phyloP scores from a whole-genome alignment of 2,329 filamentous ascomycete species.

The Westerdykella aurantiaca region DNA sequence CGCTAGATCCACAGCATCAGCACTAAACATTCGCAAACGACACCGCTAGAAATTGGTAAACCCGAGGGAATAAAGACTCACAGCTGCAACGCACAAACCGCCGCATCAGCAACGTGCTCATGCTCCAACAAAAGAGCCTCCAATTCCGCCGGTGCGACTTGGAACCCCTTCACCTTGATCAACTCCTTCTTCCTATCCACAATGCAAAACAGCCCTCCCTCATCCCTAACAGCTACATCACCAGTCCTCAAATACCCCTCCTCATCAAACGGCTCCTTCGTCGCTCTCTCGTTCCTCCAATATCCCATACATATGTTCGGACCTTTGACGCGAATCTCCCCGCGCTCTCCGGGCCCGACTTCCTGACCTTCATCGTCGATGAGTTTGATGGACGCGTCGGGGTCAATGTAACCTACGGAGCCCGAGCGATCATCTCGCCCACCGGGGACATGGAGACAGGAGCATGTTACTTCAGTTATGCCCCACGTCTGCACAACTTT shows the following conservation, averaged over 20 bases:
- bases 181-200: constrained; percentile 42
- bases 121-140: constrained; percentile 52
- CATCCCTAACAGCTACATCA: constrained; percentile 24
- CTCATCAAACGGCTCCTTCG: constrained; percentile 27
- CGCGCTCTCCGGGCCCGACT: constrained; percentile 29
- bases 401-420: constrained; percentile 34
- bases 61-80: background rate
- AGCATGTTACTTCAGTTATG: constrained; percentile 36
- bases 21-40: too few relatives aligned
- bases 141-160: constrained; percentile 55
- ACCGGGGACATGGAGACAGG: constrained; percentile 34
- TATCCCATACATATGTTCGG: constrained; percentile 39
- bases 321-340: constrained; percentile 36
- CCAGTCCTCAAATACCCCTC: constrained; percentile 37
- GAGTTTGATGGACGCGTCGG: constrained; percentile 34
- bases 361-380: constrained; percentile 39
- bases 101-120: constrained; percentile 54
- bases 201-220: constrained; percentile 30
- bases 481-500: constrained; percentile 40
- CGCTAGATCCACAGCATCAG: constrained; percentile 1
- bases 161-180: constrained; percentile 56
- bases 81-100: constrained; percentile 41
- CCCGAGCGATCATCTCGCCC: constrained; percentile 29
- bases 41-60: background rate
- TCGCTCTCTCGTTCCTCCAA: constrained; percentile 36